phyloP scores from a whole-genome alignment of 2,329 filamentous ascomycete genomes.

The Alternaria novae-zelandiae region DNA sequence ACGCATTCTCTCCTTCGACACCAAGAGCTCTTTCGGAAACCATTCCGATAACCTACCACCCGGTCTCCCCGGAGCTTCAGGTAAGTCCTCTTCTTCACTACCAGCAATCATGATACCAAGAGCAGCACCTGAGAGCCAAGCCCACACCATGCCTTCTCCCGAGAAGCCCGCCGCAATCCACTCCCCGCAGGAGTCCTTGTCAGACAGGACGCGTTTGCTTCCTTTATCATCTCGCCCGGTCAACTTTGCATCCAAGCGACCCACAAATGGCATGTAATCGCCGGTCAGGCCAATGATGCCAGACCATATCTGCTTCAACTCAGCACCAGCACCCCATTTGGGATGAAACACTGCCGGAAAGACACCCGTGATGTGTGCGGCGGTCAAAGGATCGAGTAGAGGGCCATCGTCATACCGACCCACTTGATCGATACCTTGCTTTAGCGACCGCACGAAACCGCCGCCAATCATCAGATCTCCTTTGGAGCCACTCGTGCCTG shows the following conservation, averaged over 20 bases:
- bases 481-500: not conserved
- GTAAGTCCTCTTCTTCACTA: conserved; percentile 5
- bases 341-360: conserved; percentile 14
- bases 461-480: conserved; percentile 20
- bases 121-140: conserved; percentile 20
- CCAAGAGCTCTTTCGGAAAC: conserved; percentile 3
- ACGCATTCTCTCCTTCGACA: not conserved
- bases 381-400: conserved; percentile 3
- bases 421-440: conserved; percentile 17
- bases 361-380: conserved; percentile 13
- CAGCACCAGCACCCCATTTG: conserved; percentile 14
- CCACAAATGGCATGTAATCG: conserved; percentile 60
- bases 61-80: conserved; percentile 1
- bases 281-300: conserved; percentile 58
- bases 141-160: conserved; percentile 25
- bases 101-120: conserved; percentile 25
- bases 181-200: conserved; percentile 42
- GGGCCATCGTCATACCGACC: conserved; percentile 17
- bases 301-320: conserved; percentile 56
- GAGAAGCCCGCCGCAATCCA: conserved; percentile 24
- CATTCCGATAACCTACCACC: conserved; percentile 5
- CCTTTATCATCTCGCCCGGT: conserved; percentile 10
- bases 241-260: conserved; percentile 47
- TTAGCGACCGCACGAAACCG: conserved; percentile 21
- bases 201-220: conserved; percentile 4